Conservation (phyloP, 352 stramenopile species). For the Globisporangium barbulae region DNA sequence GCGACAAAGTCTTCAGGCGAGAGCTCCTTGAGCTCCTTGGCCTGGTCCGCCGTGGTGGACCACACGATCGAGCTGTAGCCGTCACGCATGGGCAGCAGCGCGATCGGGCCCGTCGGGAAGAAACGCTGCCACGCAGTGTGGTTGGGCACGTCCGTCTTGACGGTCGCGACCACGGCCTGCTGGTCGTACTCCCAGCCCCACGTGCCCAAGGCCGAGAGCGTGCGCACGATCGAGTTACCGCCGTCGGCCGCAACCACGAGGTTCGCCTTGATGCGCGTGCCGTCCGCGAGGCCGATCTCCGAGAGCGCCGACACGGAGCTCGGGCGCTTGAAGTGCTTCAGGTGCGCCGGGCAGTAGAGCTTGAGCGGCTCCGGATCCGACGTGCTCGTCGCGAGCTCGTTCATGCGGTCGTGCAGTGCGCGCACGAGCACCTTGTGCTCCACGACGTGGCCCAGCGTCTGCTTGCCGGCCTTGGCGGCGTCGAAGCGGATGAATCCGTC, state of each 20-base stretch:
- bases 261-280: slow-evolving; percentile 63
- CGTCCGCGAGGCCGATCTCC: slow-evolving; percentile 64
- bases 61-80: slow-evolving; percentile 90
- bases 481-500: slow-evolving; percentile 89
- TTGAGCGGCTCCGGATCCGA: slow-evolving; percentile 55
- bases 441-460: slow-evolving; percentile 76
- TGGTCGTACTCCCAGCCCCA: slow-evolving; percentile 94
- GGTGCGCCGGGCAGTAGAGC: slow-evolving; percentile 74
- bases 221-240: slow-evolving; percentile 86
- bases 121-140: slow-evolving; percentile 91
- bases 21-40: slow-evolving; percentile 74
- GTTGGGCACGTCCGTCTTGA: slow-evolving; percentile 81
- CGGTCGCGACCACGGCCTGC: slow-evolving; percentile 87
- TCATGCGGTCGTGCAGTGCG: slow-evolving; percentile 84
- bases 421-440: slow-evolving; percentile 88
- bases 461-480: slow-evolving; percentile 50
- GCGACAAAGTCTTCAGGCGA: slow-evolving; percentile 71
- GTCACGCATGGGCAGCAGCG: slow-evolving; percentile 88
- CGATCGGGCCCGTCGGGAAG: slow-evolving; percentile 85
- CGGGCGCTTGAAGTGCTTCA: slow-evolving; percentile 78
- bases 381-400: slow-evolving; percentile 45
- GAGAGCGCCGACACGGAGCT: slow-evolving; percentile 44
- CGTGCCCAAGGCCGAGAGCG: slow-evolving; percentile 79
- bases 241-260: slow-evolving; percentile 89
- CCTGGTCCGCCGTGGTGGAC: slow-evolving; percentile 82